Conservation (phyloP, 2,329 filamentous ascomycete genomes). For the Pseudodiploospora longispora region DNA sequence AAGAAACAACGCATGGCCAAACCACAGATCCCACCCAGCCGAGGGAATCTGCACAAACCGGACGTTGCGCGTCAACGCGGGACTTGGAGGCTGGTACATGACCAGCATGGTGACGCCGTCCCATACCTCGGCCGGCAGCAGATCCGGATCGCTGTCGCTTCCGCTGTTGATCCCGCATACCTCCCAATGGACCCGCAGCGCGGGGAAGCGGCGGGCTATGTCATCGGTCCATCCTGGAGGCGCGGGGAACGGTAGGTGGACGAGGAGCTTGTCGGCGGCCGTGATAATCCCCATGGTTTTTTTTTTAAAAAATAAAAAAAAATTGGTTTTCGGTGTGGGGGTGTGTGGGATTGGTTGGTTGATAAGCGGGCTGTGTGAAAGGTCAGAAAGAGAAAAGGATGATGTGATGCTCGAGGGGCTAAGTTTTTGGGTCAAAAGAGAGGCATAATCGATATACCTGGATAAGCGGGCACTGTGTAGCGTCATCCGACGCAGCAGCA, state of each 20-base stretch:
- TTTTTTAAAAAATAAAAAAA: too few species aligned
- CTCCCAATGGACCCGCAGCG: conserved; percentile 29
- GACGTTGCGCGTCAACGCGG: conserved; percentile 24
- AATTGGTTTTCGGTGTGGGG: too few species aligned
- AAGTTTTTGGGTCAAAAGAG: too few species aligned
- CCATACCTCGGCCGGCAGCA: conserved; percentile 24
- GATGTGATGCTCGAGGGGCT: too few species aligned
- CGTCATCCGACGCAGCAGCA: too few species aligned
- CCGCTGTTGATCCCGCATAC: conserved; percentile 12
- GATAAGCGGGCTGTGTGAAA: too few species aligned
- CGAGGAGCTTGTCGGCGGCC: conserved; percentile 30
- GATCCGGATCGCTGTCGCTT: conserved; percentile 13
- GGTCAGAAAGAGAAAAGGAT: too few species aligned
- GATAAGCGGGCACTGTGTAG: too few species aligned
- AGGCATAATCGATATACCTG: too few species aligned
- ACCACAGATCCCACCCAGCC: conserved; percentile 36
- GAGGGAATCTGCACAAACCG: conserved; percentile 37
- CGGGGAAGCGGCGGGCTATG: conserved; percentile 26
- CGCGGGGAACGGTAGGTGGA: conserved; percentile 25
- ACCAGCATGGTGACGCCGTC: conserved; percentile 34
- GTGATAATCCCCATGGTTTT: conserved; percentile 12
- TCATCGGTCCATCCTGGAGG: conserved; percentile 26
- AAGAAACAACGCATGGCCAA: conserved; percentile 24
- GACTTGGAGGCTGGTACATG: conserved; percentile 22
- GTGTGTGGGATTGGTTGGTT: too few species aligned